A percentile compares a stretch with the other conserved stretches of the same genome.
Conservation (phyloP, 2,329 filamentous ascomycete species). For the Trichoderma sp. region DNA sequence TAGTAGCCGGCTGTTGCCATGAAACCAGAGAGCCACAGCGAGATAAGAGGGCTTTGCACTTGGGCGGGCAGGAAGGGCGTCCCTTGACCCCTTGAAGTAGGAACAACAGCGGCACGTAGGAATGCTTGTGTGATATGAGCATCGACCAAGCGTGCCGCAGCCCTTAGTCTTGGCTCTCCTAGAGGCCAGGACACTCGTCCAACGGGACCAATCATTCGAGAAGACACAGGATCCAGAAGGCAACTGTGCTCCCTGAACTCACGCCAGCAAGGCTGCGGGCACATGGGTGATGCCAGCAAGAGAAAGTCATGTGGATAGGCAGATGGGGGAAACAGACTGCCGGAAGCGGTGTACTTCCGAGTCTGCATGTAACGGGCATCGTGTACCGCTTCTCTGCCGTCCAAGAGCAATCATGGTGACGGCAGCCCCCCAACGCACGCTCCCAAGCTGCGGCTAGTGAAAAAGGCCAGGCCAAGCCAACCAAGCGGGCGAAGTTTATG, state of each 20-base stretch:
- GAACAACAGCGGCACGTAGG: conserved; percentile 15
- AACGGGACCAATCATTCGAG: neutral
- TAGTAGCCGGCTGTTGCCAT: neutral
- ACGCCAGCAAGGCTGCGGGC: neutral
- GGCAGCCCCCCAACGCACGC: neutral
- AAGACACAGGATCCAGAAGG: neutral
- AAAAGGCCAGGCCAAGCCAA: neutral
- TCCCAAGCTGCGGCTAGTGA: neutral
- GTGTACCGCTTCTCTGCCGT: neutral
- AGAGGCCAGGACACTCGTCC: conserved; percentile 14
- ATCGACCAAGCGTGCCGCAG: conserved; percentile 11
- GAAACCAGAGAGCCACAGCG: neutral
- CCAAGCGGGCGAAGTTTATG: neutral
- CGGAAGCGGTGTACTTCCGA: conserved; percentile 11
- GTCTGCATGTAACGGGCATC: conserved; percentile 1
- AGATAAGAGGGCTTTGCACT: neutral
- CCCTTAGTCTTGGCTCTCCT: neutral
- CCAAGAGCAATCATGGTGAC: neutral
- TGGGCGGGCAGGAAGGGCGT: neutral
- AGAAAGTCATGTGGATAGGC: conserved; percentile 6
- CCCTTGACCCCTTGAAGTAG: conserved; percentile 17
- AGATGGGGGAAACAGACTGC: neutral
- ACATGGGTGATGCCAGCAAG: neutral
- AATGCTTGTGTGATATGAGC: conserved; percentile 24
- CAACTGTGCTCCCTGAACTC: neutral